A percentile compares a stretch with the other conserved stretches of the same genome.
Conservation (phyloP, 441 rosid species). For the Erodium trifolium region DNA sequence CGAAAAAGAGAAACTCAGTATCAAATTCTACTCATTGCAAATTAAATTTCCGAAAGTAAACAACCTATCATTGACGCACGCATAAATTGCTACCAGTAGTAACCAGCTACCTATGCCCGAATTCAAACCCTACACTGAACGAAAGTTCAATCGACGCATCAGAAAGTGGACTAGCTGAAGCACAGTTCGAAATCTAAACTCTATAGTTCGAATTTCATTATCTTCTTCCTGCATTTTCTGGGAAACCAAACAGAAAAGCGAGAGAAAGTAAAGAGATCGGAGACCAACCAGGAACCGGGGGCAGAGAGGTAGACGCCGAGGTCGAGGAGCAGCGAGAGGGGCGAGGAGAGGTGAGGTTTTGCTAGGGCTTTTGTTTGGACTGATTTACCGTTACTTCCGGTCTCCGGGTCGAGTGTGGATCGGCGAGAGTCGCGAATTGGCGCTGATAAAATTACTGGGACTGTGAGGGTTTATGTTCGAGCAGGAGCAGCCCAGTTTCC, state of each 20-base stretch:
- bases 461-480: neutral
- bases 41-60: no score
- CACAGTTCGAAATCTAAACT: no score
- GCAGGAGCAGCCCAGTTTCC: neutral
- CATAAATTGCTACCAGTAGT: neutral
- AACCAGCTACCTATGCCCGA: no score
- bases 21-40: neutral
- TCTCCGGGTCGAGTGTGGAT: neutral
- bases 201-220: neutral
- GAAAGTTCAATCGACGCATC: neutral
- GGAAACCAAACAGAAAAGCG: neutral
- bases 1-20: no score
- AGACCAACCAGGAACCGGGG: conserved; percentile 26
- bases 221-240: neutral
- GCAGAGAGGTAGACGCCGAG: conserved; percentile 30
- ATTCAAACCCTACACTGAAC: neutral
- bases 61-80: no score
- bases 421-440: neutral
- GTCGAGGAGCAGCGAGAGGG: neutral
- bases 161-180: neutral
- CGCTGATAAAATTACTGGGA: neutral
- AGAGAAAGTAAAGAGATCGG: neutral
- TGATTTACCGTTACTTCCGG: neutral
- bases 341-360: neutral
- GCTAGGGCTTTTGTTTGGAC: neutral